Evolutionary conservation across 2,329 filamentous ascomycete genomes (phyloP).

Genomic region (Drechslera avenae): DNA sequence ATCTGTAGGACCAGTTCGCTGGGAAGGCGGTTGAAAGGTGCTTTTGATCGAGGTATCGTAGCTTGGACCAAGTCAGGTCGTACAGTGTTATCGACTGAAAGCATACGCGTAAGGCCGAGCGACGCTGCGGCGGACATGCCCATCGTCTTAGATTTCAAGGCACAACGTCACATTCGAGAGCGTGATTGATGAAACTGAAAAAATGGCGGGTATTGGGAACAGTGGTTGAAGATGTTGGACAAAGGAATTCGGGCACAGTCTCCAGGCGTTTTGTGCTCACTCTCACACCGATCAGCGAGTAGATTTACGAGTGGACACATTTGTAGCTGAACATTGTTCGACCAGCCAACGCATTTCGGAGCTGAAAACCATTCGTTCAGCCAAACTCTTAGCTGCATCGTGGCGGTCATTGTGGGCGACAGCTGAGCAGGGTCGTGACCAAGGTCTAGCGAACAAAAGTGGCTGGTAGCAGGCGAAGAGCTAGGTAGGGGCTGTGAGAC

Average conservation of each 20-base stretch:
- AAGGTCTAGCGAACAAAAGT: no score
- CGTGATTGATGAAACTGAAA: no score
- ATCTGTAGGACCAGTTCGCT: conserved; percentile 10
- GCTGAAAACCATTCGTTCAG: background rate
- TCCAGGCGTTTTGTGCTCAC: background rate
- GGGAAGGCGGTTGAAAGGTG: conserved; percentile 2
- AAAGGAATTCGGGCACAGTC: background rate
- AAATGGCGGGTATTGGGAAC: background rate
- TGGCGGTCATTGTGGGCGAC: no score
- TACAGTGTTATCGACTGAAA: background rate
- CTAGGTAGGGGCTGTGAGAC: no score
- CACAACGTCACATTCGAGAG: no score
- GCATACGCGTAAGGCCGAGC: background rate
- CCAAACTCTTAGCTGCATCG: background rate
- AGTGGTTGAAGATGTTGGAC: background rate
- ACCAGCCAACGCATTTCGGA: background rate
- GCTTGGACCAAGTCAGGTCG: background rate
- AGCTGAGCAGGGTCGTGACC: no score
- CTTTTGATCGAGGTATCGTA: background rate
- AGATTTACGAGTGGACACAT: background rate
- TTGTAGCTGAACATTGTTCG: background rate
- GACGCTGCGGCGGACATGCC: no score
- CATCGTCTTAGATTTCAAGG: no score
- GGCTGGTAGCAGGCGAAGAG: no score
- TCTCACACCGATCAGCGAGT: background rate